phyloP scores from a whole-genome alignment of 371 early-diverging fungal genomes.

The Dinochytrium kinnereticum region DNA sequence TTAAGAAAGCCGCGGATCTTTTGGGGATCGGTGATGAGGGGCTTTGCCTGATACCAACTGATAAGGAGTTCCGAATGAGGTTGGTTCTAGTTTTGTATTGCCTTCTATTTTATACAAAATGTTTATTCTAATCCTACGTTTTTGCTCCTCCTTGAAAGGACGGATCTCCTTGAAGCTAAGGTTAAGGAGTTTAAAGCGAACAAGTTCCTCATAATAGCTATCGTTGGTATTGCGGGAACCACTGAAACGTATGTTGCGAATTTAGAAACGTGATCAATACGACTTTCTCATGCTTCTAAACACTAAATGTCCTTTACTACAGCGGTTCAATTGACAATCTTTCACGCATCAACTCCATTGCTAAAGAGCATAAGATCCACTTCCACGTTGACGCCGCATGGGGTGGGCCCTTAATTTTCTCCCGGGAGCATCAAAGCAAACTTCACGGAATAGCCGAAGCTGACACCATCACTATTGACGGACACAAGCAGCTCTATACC shows the following conservation, averaged over 20 bases:
- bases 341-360: slow-evolving; percentile 31
- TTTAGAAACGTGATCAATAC: neutral
- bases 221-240: slow-evolving; percentile 58
- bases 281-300: neutral
- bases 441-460: slow-evolving; percentile 50
- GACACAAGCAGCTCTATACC: slow-evolving; percentile 60
- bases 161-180: slow-evolving; percentile 39
- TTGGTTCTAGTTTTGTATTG: slow-evolving; percentile 9
- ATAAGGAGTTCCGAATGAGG: slow-evolving; percentile 47
- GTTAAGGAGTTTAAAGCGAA: slow-evolving; percentile 36
- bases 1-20: slow-evolving; percentile 59
- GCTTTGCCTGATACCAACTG: slow-evolving; percentile 44
- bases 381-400: slow-evolving; percentile 62
- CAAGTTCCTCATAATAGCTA: slow-evolving; percentile 47
- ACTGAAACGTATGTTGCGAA: slow-evolving; percentile 50
- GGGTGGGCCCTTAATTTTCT: slow-evolving; percentile 60
- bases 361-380: slow-evolving; percentile 43
- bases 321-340: slow-evolving; percentile 54
- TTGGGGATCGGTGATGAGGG: slow-evolving; percentile 56
- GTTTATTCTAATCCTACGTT: too few relatives aligned
- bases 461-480: slow-evolving; percentile 58
- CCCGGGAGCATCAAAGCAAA: slow-evolving; percentile 47
- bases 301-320: too few relatives aligned
- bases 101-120: neutral
- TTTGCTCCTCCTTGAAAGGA: slow-evolving; percentile 20